Percentiles rank a stretch among this genome's conserved stretches.
Evolutionary conservation across 257 asterid genomes (phyloP).

Genomic region (Pogostemon cablin): DNA sequence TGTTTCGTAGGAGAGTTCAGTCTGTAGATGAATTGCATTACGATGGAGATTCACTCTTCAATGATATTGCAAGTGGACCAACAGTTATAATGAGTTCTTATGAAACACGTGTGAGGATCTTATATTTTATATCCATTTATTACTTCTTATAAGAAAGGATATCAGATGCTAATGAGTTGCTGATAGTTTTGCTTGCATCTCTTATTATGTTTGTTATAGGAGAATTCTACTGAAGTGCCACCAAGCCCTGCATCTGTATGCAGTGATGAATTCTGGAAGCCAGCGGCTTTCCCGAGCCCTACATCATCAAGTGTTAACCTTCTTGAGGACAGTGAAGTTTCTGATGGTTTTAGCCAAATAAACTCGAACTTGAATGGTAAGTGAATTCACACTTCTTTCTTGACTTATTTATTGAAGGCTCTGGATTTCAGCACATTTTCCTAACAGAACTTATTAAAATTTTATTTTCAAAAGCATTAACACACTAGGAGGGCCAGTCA

Average conservation of each 20-base stretch:
- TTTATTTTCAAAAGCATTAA: slow-evolving; percentile 28
- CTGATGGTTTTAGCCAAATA: slow-evolving; percentile 69
- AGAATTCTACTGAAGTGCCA: slow-evolving; percentile 93
- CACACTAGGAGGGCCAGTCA: not conserved
- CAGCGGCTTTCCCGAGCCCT: slow-evolving; percentile 66
- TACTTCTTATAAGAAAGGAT: not conserved
- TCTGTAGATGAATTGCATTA: slow-evolving; percentile 49
- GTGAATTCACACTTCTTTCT: slow-evolving; percentile 25
- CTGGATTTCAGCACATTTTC: not conserved
- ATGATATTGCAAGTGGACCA: slow-evolving; percentile 59
- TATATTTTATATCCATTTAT: not conserved
- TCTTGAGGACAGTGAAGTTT: slow-evolving; percentile 57
- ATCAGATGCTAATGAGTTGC: slow-evolving; percentile 11
- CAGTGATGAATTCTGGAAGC: slow-evolving; percentile 83
- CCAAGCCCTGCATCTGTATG: slow-evolving; percentile 99
- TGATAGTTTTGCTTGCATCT: not conserved
- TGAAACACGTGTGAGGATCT: slow-evolving; percentile 62
- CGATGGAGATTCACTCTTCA: slow-evolving; percentile 44
- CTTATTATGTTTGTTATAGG: slow-evolving; percentile 49
- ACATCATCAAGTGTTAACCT: slow-evolving; percentile 56
- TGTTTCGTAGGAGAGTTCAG: slow-evolving; percentile 71
- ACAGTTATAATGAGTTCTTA: slow-evolving; percentile 47
- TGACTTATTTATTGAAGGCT: not conserved
- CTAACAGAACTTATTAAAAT: not conserved
- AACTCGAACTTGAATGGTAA: slow-evolving; percentile 86